Evolutionary conservation across 805 yeast genomes (phyloP).

Genomic region (Lachancea meyersii): DNA sequence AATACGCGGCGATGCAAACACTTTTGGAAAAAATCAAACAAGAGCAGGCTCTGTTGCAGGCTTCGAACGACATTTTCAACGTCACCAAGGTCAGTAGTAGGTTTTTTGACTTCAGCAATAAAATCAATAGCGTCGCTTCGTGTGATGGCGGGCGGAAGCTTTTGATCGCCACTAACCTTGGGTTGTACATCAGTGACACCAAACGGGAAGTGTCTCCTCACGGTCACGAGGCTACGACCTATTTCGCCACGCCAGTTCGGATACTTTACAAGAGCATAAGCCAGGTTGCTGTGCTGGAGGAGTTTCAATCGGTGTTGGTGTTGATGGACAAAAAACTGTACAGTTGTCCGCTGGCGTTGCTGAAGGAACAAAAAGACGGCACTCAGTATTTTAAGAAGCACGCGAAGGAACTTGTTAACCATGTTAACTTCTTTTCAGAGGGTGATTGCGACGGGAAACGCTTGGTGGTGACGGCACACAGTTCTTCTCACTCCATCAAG

Average conservation of each 20-base stretch:
- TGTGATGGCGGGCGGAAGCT: conserved; percentile 91
- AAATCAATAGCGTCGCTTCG: conserved; percentile 87
- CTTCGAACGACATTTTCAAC: conserved; percentile 72
- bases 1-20: conserved; percentile 60
- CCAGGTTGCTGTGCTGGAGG: conserved; percentile 88
- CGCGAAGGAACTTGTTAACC: conserved; percentile 76
- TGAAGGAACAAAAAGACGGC: conserved; percentile 33
- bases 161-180: conserved; percentile 86
- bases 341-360: conserved; percentile 71
- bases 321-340: conserved; percentile 75
- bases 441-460: conserved; percentile 89
- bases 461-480: conserved; percentile 81
- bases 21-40: conserved; percentile 70
- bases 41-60: conserved; percentile 71
- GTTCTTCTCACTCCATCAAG: conserved; percentile 72
- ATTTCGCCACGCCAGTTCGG: conserved; percentile 66
- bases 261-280: conserved; percentile 69
- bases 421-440: conserved; percentile 82
- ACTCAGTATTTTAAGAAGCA: conserved; percentile 47
- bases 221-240: conserved; percentile 43
- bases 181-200: conserved; percentile 77
- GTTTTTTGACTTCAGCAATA: conserved; percentile 65
- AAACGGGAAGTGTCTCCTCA: conserved; percentile 43
- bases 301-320: conserved; percentile 74
- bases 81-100: conserved; percentile 67